Evolutionary conservation across 257 asterid species (phyloP).

Genomic region (Solanum chiquidenum): DNA sequence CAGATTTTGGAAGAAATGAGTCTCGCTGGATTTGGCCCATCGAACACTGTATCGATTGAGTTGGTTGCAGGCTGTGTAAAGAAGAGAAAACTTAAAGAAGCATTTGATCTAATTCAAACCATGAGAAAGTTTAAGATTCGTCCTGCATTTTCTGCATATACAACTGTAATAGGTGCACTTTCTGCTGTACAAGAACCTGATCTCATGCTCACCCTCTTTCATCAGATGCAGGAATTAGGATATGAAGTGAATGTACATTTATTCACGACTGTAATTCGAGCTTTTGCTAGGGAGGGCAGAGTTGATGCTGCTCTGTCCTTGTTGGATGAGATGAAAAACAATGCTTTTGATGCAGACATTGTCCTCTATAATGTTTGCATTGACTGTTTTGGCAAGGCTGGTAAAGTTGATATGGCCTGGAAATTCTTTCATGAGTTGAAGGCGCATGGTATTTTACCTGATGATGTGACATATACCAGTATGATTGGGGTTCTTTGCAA

Average conservation of each 20-base stretch:
- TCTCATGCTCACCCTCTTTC: conserved; percentile 73
- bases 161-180: conserved; percentile 85
- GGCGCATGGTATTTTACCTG: conserved; percentile 57
- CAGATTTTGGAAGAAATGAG: conserved; percentile 82
- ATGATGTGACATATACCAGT: conserved; percentile 85
- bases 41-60: conserved; percentile 47
- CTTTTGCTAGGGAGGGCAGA: conserved; percentile 73
- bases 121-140: conserved; percentile 76
- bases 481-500: conserved; percentile 89
- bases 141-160: conserved; percentile 91
- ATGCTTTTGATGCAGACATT: conserved; percentile 62
- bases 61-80: conserved; percentile 45
- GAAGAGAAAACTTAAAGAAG: conserved; percentile 47
- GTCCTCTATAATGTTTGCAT: conserved; percentile 92
- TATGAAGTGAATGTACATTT: conserved; percentile 79
- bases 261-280: conserved; percentile 74
- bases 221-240: conserved; percentile 89
- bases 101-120: conserved; percentile 58
- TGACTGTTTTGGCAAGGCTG: conserved; percentile 85
- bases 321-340: conserved; percentile 81
- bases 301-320: conserved; percentile 83
- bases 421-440: conserved; percentile 88
- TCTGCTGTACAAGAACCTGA: conserved; percentile 46
- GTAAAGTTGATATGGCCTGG: conserved; percentile 92
- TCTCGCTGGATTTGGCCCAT: conserved; percentile 69